phyloP scores from a whole-genome alignment of 2,329 filamentous ascomycete genomes.

The Colletotrichum neosansevieriae region DNA sequence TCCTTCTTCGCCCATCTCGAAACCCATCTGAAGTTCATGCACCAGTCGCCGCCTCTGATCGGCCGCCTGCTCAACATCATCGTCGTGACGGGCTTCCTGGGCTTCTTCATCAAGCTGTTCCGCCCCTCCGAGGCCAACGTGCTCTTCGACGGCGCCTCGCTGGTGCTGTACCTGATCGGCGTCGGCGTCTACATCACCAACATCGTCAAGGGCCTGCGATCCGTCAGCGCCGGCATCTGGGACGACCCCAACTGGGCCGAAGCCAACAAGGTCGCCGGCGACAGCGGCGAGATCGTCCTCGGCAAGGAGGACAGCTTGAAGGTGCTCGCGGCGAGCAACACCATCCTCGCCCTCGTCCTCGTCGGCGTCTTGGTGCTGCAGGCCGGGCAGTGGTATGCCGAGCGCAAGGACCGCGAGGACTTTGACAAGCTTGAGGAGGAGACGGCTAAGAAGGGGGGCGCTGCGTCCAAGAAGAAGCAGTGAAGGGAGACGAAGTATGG shows the following conservation, averaged over 20 bases:
- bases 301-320: constrained; percentile 89
- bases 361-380: constrained; percentile 93
- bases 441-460: constrained; percentile 47
- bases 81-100: constrained; percentile 86
- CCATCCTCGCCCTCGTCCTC: constrained; percentile 91
- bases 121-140: constrained; percentile 93
- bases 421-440: constrained; percentile 72
- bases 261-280: constrained; percentile 52
- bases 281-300: constrained; percentile 75
- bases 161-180: constrained; percentile 86
- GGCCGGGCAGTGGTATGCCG: constrained; percentile 98
- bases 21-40: constrained; percentile 89
- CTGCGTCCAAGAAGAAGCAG: constrained; percentile 41
- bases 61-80: constrained; percentile 94
- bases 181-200: constrained; percentile 95
- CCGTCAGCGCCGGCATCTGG: constrained; percentile 80
- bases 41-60: constrained; percentile 92
- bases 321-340: constrained; percentile 94
- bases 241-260: constrained; percentile 54
- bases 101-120: constrained; percentile 96
- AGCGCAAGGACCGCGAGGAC: constrained; percentile 91
- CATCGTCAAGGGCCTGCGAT: constrained; percentile 92
- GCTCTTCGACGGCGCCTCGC: constrained; percentile 88
- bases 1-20: constrained; percentile 88
- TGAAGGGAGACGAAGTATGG: background rate